Percentiles rank a stretch among this genome's conserved stretches.
Evolutionary conservation across 176 grass and related monocot species (phyloP).

Genomic region (Ensete glaucum): DNA sequence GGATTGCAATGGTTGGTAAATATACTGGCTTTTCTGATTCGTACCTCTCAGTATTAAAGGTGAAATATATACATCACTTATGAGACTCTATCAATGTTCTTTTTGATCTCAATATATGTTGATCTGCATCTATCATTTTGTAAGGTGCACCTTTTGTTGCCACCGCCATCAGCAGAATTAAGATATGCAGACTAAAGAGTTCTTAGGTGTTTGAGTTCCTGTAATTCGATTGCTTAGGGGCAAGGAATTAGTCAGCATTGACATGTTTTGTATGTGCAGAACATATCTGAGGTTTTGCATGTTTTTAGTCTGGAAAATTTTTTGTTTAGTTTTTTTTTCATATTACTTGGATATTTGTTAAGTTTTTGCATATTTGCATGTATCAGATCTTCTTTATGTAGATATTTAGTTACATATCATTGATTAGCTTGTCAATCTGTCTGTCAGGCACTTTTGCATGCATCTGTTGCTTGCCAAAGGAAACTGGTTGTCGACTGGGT

Average conservation of each 20-base stretch:
- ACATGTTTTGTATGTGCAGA: too few relatives aligned
- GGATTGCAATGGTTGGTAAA: conserved; percentile 46
- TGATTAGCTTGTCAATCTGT: background rate
- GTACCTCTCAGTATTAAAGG: conserved; percentile 49
- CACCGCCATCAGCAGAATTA: too few relatives aligned
- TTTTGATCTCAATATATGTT: background rate
- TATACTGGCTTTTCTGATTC: conserved; percentile 41
- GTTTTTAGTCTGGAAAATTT: too few relatives aligned
- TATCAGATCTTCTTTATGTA: background rate
- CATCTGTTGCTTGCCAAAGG: conserved; percentile 33
- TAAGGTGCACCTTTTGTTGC: too few relatives aligned
- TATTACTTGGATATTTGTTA: too few relatives aligned
- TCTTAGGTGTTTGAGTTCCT: too few relatives aligned
- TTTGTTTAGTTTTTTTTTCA: too few relatives aligned
- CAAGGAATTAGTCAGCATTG: too few relatives aligned
- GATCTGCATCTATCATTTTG: background rate
- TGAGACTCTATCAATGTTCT: background rate
- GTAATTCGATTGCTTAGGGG: too few relatives aligned
- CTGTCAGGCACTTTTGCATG: conserved; percentile 42
- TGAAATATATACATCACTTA: background rate
- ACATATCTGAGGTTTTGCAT: too few relatives aligned
- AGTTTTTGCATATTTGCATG: too few relatives aligned
- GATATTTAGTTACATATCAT: conserved; percentile 4
- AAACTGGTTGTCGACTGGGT: conserved; percentile 44
- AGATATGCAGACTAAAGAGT: too few relatives aligned